Base-by-base conservation (phyloP, 208 protist genomes). In the Leishmania lainsoni region DNA sequence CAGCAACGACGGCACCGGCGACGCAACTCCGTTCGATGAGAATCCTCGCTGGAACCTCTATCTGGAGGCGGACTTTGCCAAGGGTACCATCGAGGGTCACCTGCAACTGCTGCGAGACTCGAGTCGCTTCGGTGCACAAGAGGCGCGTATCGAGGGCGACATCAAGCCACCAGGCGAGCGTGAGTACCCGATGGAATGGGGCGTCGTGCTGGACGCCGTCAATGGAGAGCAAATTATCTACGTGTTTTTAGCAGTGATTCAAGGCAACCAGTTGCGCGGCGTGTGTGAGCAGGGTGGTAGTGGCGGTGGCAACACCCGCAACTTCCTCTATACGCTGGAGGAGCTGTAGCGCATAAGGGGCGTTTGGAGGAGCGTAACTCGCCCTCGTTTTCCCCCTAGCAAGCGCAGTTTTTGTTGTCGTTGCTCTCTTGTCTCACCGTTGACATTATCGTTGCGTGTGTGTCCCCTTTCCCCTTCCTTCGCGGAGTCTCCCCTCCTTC, bases 111-210 rank as follows among this genome's bases (percentile, higher is more conserved):
- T 93, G 51, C 86, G 86, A n/a, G 85, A 89, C 80, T 94, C 90
- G 20, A 26, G 63, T 3, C 81, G 78, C 51, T 96, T 96, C 70
- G 81, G 85, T 3, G 80, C 91, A 26, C 94, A 97, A 86, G 90
- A 97, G 81, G 91, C 87, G 1, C 85, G 86, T 22, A 86, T 97
- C 63, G 90, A 95, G 80, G 94, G 94, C 9, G 91, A 94, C 73
- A 95, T 96, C 68, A 94, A 94, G 74, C 89, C 91, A 20, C 91
- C 90, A 2, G 91, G 93, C 14, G 89, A 95, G 79, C 89, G 89
- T 22, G 93, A 97, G 61, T 95, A 93, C 83, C 91, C 94, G 32
- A 94, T 97, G 88, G 94, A 97, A 85, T 97, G 93, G 92, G 92
- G 87, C 52, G 90, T 95, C 20, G 85, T 92, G 52, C 83, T 97